Evolutionary conservation across 495 filamentous ascomycete species (phyloP).

Genomic region (Penicillium atrosanguineum): DNA sequence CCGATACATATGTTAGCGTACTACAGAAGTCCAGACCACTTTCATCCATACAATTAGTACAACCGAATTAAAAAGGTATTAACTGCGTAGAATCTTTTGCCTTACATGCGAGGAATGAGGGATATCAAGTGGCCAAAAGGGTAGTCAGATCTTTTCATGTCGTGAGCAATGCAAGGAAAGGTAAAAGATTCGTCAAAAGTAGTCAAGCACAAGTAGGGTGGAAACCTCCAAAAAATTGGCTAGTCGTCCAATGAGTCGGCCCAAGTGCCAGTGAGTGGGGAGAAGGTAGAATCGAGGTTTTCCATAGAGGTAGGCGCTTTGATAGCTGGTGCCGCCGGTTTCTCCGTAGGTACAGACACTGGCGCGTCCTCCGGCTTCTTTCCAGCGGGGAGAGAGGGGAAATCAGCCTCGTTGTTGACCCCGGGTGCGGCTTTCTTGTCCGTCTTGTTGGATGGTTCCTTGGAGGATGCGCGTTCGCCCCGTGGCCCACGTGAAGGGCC

Average conservation of each 20-base stretch:
- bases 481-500: constrained; percentile 31
- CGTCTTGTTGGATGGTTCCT: constrained; percentile 17
- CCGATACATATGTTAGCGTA: too few relatives aligned
- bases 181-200: constrained; percentile 9
- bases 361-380: constrained; percentile 13
- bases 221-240: neutral
- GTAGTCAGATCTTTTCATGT: constrained; percentile 11
- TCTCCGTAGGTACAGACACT: constrained; percentile 5
- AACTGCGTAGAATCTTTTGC: neutral
- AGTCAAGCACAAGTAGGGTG: neutral
- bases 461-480: constrained; percentile 20
- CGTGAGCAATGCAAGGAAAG: constrained; percentile 13
- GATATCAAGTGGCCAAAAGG: constrained; percentile 19
- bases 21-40: too few relatives aligned
- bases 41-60: neutral
- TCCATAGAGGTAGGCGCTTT: constrained; percentile 20
- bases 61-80: neutral
- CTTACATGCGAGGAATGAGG: constrained; percentile 10
- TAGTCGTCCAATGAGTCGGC: constrained; percentile 40
- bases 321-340: neutral
- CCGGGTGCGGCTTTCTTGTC: constrained; percentile 19
- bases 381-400: constrained; percentile 42
- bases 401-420: constrained; percentile 35
- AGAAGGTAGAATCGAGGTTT: constrained; percentile 24
- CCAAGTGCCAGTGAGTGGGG: constrained; percentile 33